Evolutionary conservation across 1,284 basidiomycete genomes (phyloP).

Genomic region (Vanrija sp.): DNA sequence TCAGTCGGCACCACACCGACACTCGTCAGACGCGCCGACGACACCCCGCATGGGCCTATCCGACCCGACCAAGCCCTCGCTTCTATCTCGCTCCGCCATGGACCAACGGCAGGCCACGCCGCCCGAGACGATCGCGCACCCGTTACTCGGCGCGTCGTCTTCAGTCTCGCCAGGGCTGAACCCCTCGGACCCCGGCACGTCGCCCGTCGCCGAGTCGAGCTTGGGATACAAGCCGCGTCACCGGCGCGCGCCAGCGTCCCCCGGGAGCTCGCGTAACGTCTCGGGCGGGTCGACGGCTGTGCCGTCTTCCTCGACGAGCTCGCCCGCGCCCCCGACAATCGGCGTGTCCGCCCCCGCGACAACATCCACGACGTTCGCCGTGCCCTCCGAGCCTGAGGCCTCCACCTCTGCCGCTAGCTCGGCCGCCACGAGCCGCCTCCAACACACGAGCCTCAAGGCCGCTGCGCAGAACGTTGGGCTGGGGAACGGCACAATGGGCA

Average conservation of each 20-base stretch:
- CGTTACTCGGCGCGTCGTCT: conserved; percentile 38
- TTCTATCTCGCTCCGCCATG: conserved; percentile 8
- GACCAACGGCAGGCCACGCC: conserved; percentile 8
- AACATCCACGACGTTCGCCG: conserved; percentile 32
- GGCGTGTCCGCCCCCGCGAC: not conserved
- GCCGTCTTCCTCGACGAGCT: not conserved
- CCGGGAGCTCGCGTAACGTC: not conserved
- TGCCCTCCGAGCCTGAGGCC: conserved; percentile 11
- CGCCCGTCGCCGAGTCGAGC: conserved; percentile 2
- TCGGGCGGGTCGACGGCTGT: not conserved
- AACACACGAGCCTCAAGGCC: conserved; percentile 74
- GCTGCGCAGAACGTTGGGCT: conserved; percentile 70
- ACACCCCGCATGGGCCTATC: no score
- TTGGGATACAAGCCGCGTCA: conserved; percentile 14
- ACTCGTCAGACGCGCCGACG: no score
- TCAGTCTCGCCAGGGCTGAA: conserved; percentile 17
- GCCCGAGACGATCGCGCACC: conserved; percentile 35
- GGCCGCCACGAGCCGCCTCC: conserved; percentile 51
- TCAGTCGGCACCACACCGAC: no score
- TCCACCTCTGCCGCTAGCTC: conserved; percentile 1
- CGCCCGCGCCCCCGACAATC: conserved; percentile 5
- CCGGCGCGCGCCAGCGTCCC: not conserved
- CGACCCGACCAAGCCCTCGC: no score
- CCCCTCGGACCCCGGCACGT: conserved; percentile 6
- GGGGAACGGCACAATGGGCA: conserved; percentile 66